Evolutionary conservation across 495 filamentous ascomycete species (phyloP).

Genomic region (Daldinia concentrica): DNA sequence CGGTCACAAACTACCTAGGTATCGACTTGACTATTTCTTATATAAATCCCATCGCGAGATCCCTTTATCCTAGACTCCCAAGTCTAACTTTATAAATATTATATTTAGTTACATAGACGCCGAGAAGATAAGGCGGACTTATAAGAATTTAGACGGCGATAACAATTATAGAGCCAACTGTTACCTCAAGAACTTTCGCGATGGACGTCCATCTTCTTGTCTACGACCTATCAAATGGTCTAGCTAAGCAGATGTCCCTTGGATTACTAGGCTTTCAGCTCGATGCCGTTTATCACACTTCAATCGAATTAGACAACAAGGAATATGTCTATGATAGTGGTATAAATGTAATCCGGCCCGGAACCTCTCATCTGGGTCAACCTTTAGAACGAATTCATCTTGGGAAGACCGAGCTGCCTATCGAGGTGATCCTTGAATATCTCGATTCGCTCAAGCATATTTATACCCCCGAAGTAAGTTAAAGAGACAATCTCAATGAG

Average conservation of each 20-base stretch:
- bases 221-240: slow-evolving; percentile 88
- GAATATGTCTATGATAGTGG: slow-evolving; percentile 69
- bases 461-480: slow-evolving; percentile 79
- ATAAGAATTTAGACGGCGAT: neutral
- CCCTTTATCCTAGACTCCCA: neutral
- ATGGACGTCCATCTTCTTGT: slow-evolving; percentile 95
- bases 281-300: slow-evolving; percentile 92
- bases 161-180: neutral
- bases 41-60: neutral
- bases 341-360: slow-evolving; percentile 81
- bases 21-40: neutral
- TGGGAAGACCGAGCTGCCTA: slow-evolving; percentile 79
- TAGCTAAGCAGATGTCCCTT: slow-evolving; percentile 58
- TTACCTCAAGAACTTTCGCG: slow-evolving; percentile 1
- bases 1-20: slow-evolving; percentile 4
- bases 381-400: slow-evolving; percentile 81
- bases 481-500: slow-evolving; percentile 10
- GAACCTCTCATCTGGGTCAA: slow-evolving; percentile 82
- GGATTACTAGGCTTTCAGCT: slow-evolving; percentile 74
- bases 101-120: neutral
- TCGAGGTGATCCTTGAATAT: slow-evolving; percentile 89
- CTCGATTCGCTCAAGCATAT: slow-evolving; percentile 81
- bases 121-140: neutral
- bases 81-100: neutral
- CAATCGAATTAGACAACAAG: slow-evolving; percentile 78